Conservation (phyloP, 495 filamentous ascomycete species). For the Podospora didyma region DNA sequence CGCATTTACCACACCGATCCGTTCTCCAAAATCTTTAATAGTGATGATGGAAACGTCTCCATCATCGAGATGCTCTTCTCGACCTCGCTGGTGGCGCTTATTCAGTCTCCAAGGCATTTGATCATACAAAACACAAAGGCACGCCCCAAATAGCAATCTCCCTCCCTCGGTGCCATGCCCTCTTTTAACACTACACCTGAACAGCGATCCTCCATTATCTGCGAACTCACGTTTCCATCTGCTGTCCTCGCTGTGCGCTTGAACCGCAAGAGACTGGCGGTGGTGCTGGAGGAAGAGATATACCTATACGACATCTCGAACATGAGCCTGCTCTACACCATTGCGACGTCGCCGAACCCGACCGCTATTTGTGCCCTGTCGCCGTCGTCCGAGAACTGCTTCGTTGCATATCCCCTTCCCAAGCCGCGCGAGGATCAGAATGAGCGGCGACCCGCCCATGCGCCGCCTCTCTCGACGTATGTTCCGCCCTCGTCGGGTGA, state of each 20-base stretch:
- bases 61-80: slow-evolving; percentile 99
- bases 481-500: slow-evolving; percentile 85
- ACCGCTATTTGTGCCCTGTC: slow-evolving; percentile 87
- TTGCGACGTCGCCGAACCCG: slow-evolving; percentile 89
- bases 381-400: slow-evolving; percentile 92
- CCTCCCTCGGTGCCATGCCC: background rate
- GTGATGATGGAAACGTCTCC: slow-evolving; percentile 86
- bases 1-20: slow-evolving; percentile 95
- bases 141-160: slow-evolving; percentile 28
- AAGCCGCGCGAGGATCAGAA: slow-evolving; percentile 57
- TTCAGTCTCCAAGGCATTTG: slow-evolving; percentile 82
- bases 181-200: slow-evolving; percentile 3
- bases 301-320: slow-evolving; percentile 98
- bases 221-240: slow-evolving; percentile 95
- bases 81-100: slow-evolving; percentile 92
- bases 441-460: slow-evolving; percentile 72
- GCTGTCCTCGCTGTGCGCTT: slow-evolving; percentile 87
- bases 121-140: slow-evolving; percentile 98
- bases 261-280: slow-evolving; percentile 89
- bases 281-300: slow-evolving; percentile 90
- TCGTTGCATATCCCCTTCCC: slow-evolving; percentile 89
- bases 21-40: slow-evolving; percentile 88
- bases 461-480: slow-evolving; percentile 70
- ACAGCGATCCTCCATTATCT: slow-evolving; percentile 92
- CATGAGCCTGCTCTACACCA: slow-evolving; percentile 88